Evolutionary conservation across 805 yeast species (phyloP).

Genomic region (Saccharomycopsis fodiens): DNA sequence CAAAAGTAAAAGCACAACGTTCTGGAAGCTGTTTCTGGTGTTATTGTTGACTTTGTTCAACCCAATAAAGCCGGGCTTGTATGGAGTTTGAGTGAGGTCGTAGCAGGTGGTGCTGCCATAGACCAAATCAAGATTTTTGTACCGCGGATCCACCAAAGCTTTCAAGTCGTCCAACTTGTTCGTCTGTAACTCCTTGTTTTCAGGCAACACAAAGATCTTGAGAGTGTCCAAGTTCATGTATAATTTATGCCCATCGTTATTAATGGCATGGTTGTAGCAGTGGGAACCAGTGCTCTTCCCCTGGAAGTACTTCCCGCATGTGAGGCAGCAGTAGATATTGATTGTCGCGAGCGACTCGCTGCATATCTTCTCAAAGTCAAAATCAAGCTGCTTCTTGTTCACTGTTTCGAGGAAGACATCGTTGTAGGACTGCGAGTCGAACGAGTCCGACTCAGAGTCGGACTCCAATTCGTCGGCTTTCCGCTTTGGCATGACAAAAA

Average conservation of each 20-base stretch:
- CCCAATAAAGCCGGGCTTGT: slow-evolving; percentile 50
- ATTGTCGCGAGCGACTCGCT: slow-evolving; percentile 50
- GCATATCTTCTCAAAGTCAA: slow-evolving; percentile 65
- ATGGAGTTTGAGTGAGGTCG: slow-evolving; percentile 40
- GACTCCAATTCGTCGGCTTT: slow-evolving; percentile 1
- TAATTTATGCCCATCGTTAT: slow-evolving; percentile 51
- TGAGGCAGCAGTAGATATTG: slow-evolving; percentile 64
- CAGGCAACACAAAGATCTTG: slow-evolving; percentile 57
- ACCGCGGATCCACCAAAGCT: slow-evolving; percentile 45
- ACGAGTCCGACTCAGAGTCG: not conserved
- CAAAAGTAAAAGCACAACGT: slow-evolving; percentile 48
- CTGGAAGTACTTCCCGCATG: slow-evolving; percentile 66
- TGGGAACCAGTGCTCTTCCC: slow-evolving; percentile 60
- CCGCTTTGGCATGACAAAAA: slow-evolving; percentile 1
- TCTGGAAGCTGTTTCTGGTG: slow-evolving; percentile 24
- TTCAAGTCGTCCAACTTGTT: slow-evolving; percentile 43
- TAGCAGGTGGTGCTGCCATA: not conserved
- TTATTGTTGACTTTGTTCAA: slow-evolving; percentile 32
- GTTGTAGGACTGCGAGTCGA: not conserved
- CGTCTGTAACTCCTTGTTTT: slow-evolving; percentile 38
- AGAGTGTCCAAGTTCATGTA: slow-evolving; percentile 46
- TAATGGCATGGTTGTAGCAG: slow-evolving; percentile 60
- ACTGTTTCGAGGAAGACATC: slow-evolving; percentile 24
- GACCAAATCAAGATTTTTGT: slow-evolving; percentile 13
- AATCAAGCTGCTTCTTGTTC: slow-evolving; percentile 38